phyloP scores from a whole-genome alignment of 345 rosid species.

The Psidium guajava region DNA sequence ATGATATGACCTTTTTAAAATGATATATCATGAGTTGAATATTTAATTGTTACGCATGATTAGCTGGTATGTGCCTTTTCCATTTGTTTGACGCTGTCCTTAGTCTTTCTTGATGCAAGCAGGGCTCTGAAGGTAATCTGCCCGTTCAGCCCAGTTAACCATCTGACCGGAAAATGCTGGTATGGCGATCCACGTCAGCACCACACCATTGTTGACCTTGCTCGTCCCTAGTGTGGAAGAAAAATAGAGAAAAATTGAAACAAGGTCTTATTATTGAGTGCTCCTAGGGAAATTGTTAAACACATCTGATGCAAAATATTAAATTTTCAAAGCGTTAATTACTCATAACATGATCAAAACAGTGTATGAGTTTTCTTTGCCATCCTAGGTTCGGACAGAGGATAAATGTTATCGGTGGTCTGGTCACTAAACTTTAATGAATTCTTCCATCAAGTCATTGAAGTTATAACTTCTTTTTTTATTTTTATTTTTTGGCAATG shows the following conservation, averaged over 20 bases:
- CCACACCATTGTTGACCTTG: background rate
- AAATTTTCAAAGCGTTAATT: background rate
- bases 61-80: background rate
- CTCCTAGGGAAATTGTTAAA: background rate
- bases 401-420: too few relatives aligned
- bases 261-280: background rate
- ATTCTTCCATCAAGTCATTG: background rate
- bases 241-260: background rate
- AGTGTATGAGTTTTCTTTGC: background rate
- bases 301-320: background rate
- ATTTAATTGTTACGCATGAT: background rate
- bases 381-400: too few relatives aligned
- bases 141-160: too few relatives aligned
- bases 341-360: rapidly evolving
- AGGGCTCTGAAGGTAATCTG: background rate
- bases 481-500: background rate
- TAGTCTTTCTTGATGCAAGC: background rate
- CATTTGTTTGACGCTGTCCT: background rate
- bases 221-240: rapidly evolving
- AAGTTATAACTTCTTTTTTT: background rate
- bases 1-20: background rate
- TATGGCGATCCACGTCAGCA: background rate
- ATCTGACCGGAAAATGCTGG: background rate
- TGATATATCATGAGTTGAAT: background rate
- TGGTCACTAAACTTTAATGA: background rate